phyloP scores from a whole-genome alignment of 768 basidiomycete genomes.

The Sarcodon sp. region DNA sequence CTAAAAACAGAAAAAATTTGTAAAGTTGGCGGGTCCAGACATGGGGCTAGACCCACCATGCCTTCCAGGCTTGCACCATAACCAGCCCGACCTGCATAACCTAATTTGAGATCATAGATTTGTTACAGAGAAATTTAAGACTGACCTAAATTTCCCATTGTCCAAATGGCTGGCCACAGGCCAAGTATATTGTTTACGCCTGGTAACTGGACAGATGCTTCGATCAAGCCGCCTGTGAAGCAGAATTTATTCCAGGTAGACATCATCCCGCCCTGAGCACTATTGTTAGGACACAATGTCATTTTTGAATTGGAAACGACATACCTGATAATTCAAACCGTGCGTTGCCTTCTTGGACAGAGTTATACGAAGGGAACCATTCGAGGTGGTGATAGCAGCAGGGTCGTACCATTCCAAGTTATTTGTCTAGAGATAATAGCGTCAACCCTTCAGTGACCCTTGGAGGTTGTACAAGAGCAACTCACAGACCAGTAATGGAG shows the following conservation, averaged over 20 bases:
- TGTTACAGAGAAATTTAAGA: too few relatives aligned
- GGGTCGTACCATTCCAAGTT: constrained; percentile 84
- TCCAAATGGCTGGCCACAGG: constrained; percentile 45
- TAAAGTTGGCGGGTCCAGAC: background rate
- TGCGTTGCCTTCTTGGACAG: constrained; percentile 49
- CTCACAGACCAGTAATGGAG: constrained; percentile 22
- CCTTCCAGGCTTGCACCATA: constrained; percentile 55
- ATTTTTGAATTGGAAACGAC: constrained; percentile 24
- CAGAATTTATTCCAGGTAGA: constrained; percentile 74
- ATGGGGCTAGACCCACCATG: constrained; percentile 17
- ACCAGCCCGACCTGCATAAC: constrained; percentile 31
- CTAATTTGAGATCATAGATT: too few relatives aligned
- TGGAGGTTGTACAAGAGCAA: too few relatives aligned
- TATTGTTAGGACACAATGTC: constrained; percentile 17
- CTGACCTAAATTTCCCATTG: constrained; percentile 41
- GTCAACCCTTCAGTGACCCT: too few relatives aligned
- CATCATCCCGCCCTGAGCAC: constrained; percentile 27
- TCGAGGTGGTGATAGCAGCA: constrained; percentile 32
- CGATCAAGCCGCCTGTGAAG: constrained; percentile 74
- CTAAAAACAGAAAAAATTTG: constrained; percentile 11
- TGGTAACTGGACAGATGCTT: constrained; percentile 49
- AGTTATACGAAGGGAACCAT: constrained; percentile 29
- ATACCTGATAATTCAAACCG: constrained; percentile 18
- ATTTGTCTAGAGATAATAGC: constrained; percentile 18
- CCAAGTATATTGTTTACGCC: constrained; percentile 51